Evolutionary conservation across 2,329 filamentous ascomycete genomes (phyloP).

Genomic region (Xylaria hypoxylon): DNA sequence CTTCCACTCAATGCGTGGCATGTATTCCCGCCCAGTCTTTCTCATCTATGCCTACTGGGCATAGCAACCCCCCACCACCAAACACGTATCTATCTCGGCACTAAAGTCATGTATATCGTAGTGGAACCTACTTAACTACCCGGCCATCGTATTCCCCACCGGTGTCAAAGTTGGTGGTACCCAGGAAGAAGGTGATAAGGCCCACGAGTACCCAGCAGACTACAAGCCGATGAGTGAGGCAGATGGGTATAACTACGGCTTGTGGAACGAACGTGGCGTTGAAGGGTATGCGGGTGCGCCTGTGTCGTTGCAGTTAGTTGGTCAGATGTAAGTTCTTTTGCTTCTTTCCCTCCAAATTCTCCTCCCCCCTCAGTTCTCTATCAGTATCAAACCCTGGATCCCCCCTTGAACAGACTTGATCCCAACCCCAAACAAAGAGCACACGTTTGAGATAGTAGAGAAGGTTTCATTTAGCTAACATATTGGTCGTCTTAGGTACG

Average conservation of each 20-base stretch:
- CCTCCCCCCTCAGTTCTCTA: neutral
- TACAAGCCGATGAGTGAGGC: slow-evolving; percentile 41
- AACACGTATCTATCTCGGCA: neutral
- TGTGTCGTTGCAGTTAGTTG: slow-evolving; percentile 56
- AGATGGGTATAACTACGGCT: slow-evolving; percentile 44
- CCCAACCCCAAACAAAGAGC: neutral
- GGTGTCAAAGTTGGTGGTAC: slow-evolving; percentile 27
- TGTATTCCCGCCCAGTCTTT: neutral
- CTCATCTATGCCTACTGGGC: neutral
- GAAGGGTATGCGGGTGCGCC: slow-evolving; percentile 56
- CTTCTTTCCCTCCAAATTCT: neutral
- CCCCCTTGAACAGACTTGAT: neutral
- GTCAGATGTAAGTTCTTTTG: slow-evolving; percentile 42
- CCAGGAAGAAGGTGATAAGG: slow-evolving; percentile 17
- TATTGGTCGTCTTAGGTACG: slow-evolving; percentile 43
- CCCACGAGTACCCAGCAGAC: slow-evolving; percentile 38
- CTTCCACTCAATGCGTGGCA: neutral
- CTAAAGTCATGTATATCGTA: neutral
- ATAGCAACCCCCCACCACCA: neutral
- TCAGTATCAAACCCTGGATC: neutral
- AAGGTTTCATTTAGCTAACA: neutral
- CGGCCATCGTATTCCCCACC: slow-evolving; percentile 70
- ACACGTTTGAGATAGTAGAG: neutral
- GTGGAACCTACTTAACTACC: slow-evolving; percentile 78
- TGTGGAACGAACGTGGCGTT: slow-evolving; percentile 52